Evolutionary conservation across 225 moss, liverwort and hornwort species (phyloP), one percentile per base, ranked within the genome.

Genomic region (Thuidium tamariscinum): DNA sequence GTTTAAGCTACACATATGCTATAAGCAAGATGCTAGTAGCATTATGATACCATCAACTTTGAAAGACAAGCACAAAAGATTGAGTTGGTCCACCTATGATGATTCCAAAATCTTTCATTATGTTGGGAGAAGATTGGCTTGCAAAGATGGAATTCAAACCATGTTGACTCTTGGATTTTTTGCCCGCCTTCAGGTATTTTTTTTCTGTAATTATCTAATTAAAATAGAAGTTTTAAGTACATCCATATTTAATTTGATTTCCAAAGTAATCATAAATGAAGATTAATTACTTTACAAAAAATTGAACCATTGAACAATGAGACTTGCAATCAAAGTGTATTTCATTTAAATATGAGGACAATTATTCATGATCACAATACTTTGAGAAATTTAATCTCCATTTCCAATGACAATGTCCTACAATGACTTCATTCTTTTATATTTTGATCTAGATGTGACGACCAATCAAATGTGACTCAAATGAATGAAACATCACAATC

Each of bases 281-380:
- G n/a, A 10, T 3, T 6, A 5, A 10, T 6, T 29, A 14, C 5
- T 0, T n/a, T 2, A n/a, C n/a, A n/a, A n/a, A n/a, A n/a, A n/a
- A n/a, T n/a, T n/a, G n/a, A n/a, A n/a, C n/a, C n/a, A n/a, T n/a
- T n/a, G n/a, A n/a, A n/a, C n/a, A n/a, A n/a, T n/a, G n/a, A n/a
- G n/a, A n/a, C n/a, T n/a, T n/a, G n/a, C n/a, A n/a, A n/a, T n/a
- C n/a, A n/a, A n/a, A n/a, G n/a, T n/a, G n/a, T n/a, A n/a, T n/a
- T n/a, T n/a, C n/a, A n/a, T n/a, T n/a, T n/a, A n/a, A n/a, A n/a
- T n/a, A n/a, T n/a, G n/a, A n/a, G n/a, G n/a, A n/a, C n/a, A n/a
- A n/a, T n/a, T n/a, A n/a, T n/a, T n/a, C n/a, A n/a, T n/a, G n/a
- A n/a, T n/a, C n/a, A n/a, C n/a, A n/a, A n/a, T n/a, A n/a, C n/a